Base-by-base conservation (phyloP, 805 yeast genomes). In the Schwanniomyces occidentalis region DNA sequence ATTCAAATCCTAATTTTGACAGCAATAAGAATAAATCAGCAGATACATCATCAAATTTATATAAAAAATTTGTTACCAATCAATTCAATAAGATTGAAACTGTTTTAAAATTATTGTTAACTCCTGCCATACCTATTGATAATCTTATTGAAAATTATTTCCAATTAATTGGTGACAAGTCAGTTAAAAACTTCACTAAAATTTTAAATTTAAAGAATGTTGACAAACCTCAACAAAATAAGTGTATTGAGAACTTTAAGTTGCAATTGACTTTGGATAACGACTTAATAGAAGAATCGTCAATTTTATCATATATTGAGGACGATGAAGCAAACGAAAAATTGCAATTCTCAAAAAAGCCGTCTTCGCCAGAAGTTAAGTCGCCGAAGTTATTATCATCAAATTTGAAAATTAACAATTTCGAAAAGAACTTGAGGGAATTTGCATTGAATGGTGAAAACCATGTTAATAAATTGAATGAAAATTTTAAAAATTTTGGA, bases 121-220 rank as follows among this genome's bases (percentile, higher is more conserved):
- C 85, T 0, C 78, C 80, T 8, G 58, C 69, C 5, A 71, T 76
- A n/a, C 95, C 95, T 1, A 44, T 63, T 14, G 75, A 67, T n/a
- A 71, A 75, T 35, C 70, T 86, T 15, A 78, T 85, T 2, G 74
- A 77, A 30, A 77, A 71, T 49, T 87, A 87, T 55, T 76, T 85
- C 51, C 68, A 71, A 36, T 62, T 84, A 9, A 69, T 87, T 33
- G 81, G 81, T 6, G 95, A 87, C 58, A 69, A 70, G 30, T 76
- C 79, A 16, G 60, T 75, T 18, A 56, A 58, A 8, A 87, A 87
- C 52, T 85, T 86, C 53, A 57, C 61, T 39, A 86, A 84, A 50
- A 61, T 87, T 2, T 61, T 87, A 35, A 73, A 69, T 15, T 65
- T 85, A 39, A 86, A 85, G 54, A 82, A 84, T 6, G 63, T 80